Percentiles rank a stretch among this genome's conserved stretches.
Evolutionary conservation across 164 flowering plant genomes (phyloP).

Genomic region (Nelumbo lutea): DNA sequence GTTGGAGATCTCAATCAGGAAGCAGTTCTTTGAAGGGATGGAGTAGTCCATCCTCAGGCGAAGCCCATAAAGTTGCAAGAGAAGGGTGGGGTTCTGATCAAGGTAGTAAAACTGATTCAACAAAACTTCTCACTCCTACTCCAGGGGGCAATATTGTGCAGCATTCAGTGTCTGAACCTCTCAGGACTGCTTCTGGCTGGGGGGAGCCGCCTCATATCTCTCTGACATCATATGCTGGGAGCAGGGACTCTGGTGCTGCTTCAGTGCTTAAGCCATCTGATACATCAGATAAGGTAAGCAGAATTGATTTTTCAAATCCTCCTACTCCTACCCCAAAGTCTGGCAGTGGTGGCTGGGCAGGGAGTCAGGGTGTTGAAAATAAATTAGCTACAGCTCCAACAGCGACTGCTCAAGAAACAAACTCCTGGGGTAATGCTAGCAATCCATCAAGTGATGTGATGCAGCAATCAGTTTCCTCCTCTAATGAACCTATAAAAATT

Average conservation of each 20-base stretch:
- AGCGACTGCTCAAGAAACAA: conserved; percentile 30
- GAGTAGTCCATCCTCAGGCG: conserved; percentile 25
- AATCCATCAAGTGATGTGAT: conserved; percentile 29
- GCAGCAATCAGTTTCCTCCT: conserved; percentile 8
- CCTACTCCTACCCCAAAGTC: conserved; percentile 31
- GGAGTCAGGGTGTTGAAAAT: conserved; percentile 28
- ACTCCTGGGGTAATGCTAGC: conserved; percentile 35
- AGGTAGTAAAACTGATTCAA: conserved; percentile 14
- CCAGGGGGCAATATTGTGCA: conserved; percentile 27
- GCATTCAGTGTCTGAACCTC: conserved; percentile 13
- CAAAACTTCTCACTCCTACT: conserved; percentile 66
- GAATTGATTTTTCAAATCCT: conserved; percentile 16
- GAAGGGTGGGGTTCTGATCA: conserved; percentile 28
- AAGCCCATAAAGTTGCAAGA: conserved; percentile 20
- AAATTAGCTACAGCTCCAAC: conserved; percentile 23
- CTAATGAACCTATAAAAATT: conserved; percentile 17
- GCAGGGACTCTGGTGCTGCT: background rate
- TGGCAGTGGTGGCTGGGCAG: conserved; percentile 20
- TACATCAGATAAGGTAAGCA: conserved; percentile 4
- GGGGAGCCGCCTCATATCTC: conserved; percentile 1
- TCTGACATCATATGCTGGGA: background rate
- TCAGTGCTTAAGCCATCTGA: conserved; percentile 8
- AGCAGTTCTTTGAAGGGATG: conserved; percentile 10
- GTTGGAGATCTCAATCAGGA: conserved; percentile 23
- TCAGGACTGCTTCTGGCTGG: conserved; percentile 35